Evolutionary conservation across 768 basidiomycete species (phyloP).

Genomic region (Xerocomellus amylosporus): DNA sequence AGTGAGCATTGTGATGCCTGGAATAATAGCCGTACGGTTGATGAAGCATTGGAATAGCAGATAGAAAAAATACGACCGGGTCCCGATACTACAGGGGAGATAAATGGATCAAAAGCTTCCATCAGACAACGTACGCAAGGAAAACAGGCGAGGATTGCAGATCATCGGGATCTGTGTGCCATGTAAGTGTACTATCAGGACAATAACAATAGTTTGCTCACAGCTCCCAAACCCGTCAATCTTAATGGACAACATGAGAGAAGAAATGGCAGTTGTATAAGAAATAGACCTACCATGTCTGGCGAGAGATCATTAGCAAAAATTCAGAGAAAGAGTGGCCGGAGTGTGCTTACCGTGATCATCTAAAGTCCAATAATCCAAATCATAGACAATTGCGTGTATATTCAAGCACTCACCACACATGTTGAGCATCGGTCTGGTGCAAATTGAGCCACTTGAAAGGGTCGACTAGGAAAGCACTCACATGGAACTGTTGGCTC

Average conservation of each 20-base stretch:
- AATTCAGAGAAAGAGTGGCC: not conserved
- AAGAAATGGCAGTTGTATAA: not conserved
- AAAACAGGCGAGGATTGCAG: slow-evolving; percentile 74
- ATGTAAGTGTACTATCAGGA: not conserved
- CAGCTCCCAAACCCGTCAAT: slow-evolving; percentile 86
- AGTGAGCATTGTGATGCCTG: slow-evolving; percentile 1
- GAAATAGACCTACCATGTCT: slow-evolving; percentile 45
- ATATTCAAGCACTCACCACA: slow-evolving; percentile 47
- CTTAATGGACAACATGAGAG: slow-evolving; percentile 31
- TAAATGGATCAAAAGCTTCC: not conserved
- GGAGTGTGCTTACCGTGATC: slow-evolving; percentile 61
- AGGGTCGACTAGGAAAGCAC: slow-evolving; percentile 22
- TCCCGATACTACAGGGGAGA: slow-evolving; percentile 60
- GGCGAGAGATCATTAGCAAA: slow-evolving; percentile 17
- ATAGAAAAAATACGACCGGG: slow-evolving; percentile 87
- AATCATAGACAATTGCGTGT: not conserved
- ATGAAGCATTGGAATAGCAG: slow-evolving; percentile 93
- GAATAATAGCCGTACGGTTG: slow-evolving; percentile 48
- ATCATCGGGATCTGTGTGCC: slow-evolving; percentile 69
- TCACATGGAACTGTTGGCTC: slow-evolving; percentile 88
- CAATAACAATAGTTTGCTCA: slow-evolving; percentile 35
- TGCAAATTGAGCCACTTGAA: slow-evolving; percentile 1
- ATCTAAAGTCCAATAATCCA: slow-evolving; percentile 41
- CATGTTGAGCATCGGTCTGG: slow-evolving; percentile 88
- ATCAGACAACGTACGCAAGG: slow-evolving; percentile 45